phyloP scores from a whole-genome alignment of 345 rosid species.

The Draba incana region DNA sequence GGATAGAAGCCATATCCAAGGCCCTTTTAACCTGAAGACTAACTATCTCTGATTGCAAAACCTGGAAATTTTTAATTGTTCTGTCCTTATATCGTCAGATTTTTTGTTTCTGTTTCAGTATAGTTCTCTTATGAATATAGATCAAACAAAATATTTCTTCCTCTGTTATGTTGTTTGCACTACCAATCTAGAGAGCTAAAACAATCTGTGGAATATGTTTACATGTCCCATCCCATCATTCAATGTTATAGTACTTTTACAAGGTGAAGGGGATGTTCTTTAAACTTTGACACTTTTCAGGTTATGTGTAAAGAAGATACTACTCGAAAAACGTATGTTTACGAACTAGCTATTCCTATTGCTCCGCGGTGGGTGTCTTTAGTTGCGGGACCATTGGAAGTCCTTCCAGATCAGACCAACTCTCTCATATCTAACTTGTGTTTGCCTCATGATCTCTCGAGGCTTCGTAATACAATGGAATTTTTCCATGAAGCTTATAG shows the following conservation, averaged over 20 bases:
- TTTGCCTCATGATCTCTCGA: slow-evolving; percentile 58
- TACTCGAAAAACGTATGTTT: slow-evolving; percentile 82
- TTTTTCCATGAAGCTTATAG: slow-evolving; percentile 90
- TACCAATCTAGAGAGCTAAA: slow-evolving; percentile 1
- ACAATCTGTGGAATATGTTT: slow-evolving; percentile 13
- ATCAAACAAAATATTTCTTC: background rate
- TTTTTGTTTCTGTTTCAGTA: background rate
- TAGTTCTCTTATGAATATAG: background rate
- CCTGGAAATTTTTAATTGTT: slow-evolving; percentile 7
- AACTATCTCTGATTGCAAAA: background rate
- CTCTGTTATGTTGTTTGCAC: background rate
- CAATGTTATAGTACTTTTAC: slow-evolving; percentile 14
- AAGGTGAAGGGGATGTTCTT: slow-evolving; percentile 5
- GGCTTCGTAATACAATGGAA: slow-evolving; percentile 75
- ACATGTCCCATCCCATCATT: slow-evolving; percentile 17
- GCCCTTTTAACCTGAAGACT: slow-evolving; percentile 9
- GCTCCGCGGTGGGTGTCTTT: slow-evolving; percentile 84
- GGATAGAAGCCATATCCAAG: slow-evolving; percentile 6
- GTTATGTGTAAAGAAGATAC: slow-evolving; percentile 90
- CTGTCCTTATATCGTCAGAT: background rate
- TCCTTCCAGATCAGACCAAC: slow-evolving; percentile 71
- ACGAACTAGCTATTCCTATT: slow-evolving; percentile 80
- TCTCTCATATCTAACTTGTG: slow-evolving; percentile 80
- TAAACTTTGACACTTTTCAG: slow-evolving; percentile 46
- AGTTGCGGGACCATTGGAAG: slow-evolving; percentile 87